Percentiles rank a stretch among this genome's conserved stretches.
These are phyloP conservation scores for Phytophthora kernoviae DNA, from an alignment of 352 stramenopile species.

Conservation along the genomic window DNA sequence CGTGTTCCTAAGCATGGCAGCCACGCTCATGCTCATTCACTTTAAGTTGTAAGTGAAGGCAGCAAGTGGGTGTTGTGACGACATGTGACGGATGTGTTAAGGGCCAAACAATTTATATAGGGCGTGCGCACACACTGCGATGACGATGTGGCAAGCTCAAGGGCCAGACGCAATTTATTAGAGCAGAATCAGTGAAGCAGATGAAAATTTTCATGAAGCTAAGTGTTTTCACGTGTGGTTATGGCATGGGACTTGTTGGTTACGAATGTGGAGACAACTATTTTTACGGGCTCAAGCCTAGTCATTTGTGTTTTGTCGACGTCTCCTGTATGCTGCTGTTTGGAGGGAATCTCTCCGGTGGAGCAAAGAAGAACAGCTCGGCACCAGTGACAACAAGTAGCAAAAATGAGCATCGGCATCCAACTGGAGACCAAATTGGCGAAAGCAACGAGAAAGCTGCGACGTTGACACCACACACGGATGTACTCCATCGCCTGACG, in stretches of 20 bases:
- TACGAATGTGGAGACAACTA: slow-evolving; percentile 18
- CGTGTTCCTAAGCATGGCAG: slow-evolving; percentile 82
- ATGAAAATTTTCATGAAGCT: slow-evolving; percentile 31
- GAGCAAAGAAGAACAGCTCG: slow-evolving; percentile 20
- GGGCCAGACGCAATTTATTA: slow-evolving; percentile 27
- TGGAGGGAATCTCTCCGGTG: slow-evolving; percentile 59
- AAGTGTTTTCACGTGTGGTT: slow-evolving; percentile 24
- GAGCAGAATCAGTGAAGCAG: slow-evolving; percentile 15
- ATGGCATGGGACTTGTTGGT: slow-evolving; percentile 25
- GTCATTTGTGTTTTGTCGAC: not conserved
- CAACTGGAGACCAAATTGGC: not conserved
- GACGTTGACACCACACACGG: slow-evolving; percentile 54
- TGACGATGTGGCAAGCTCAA: not conserved
- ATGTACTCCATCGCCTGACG: slow-evolving; percentile 69
- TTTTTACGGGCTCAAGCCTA: slow-evolving; percentile 13
- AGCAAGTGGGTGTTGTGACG: not conserved
- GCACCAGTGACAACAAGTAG: slow-evolving; percentile 9
- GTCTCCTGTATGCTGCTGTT: slow-evolving; percentile 50
- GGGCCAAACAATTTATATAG: slow-evolving; percentile 28
- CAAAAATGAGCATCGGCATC: slow-evolving; percentile 1
- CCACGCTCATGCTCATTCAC: slow-evolving; percentile 86
- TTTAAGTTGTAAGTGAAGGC: slow-evolving; percentile 58
- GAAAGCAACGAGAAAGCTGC: slow-evolving; percentile 7
- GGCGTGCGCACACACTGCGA: slow-evolving; percentile 2
- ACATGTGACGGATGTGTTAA: slow-evolving; percentile 7